Evolutionary conservation across 2,329 filamentous ascomycete species (phyloP), one percentile per base, ranked within the genome.

Genomic region (Penicillium sp.): DNA sequence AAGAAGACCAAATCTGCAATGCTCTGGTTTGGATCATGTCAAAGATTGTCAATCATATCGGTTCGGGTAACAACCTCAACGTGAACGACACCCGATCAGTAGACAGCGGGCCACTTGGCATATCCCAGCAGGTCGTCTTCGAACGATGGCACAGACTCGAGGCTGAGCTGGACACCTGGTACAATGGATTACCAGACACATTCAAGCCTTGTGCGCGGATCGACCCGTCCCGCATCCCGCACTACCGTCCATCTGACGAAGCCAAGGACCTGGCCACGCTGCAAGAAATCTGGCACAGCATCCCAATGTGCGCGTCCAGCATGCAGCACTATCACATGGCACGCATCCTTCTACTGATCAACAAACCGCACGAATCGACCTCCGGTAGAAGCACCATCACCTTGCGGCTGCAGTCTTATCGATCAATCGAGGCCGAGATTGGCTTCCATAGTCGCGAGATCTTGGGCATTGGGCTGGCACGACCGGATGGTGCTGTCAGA

Each of bases 11-110:
- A 62, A 84, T 87, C 56, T 84, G 82, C 43, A 89, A 90, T 66
- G 84, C 85, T 0, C 72, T 90, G 4, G 82, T 89, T 6, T 90
- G 87, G 87, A 81, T 90, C 8, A 79, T 87, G 60, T 84, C 86
- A 6, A 89, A 89, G 67, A 82, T 89, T 4, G 83, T 88, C 55
- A 89, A 90, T 68, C 88, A 85, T 69, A 83, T 89, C 58, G 85
- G 83, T 6, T 80, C 82, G 0, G 84, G 85, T 0, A 85, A 87
- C 59, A 81, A 82, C 4, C 69, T 84, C 4, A 77, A 71, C 48
- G 67, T 71, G 35, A 63, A 62, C 14, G 67, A 71, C 30, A 65
- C 67, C 53, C 61, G 65, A 35, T 57, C 72, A 26, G 59, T 70
- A 38, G 67, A 72, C 13, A 58, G 68, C 26, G 70, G 71, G 14